Conservation (phyloP, 106 monocot species). For the Dendrobium huoshanense region DNA sequence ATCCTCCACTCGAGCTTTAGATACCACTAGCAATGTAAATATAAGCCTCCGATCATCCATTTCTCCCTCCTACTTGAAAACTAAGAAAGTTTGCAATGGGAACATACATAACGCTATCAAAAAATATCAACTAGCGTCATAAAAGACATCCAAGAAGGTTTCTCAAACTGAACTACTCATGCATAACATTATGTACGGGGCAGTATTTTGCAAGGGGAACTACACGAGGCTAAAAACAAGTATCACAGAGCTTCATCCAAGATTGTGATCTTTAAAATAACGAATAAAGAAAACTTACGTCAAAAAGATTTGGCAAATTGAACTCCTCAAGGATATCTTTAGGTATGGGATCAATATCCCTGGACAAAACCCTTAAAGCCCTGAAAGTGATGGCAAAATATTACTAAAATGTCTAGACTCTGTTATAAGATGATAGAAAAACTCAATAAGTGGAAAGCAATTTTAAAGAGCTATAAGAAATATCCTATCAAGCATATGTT, state of each 20-base stretch:
- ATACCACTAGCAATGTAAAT: not conserved
- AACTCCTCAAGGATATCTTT: slow-evolving; percentile 62
- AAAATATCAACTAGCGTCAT: not conserved
- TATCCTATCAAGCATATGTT: not conserved
- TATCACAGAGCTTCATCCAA: not conserved
- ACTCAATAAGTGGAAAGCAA: not conserved
- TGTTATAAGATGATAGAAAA: not conserved
- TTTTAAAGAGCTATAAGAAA: not conserved
- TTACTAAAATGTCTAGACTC: not conserved
- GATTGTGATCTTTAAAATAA: not conserved
- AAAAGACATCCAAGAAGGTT: not conserved
- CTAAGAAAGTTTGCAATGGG: not conserved
- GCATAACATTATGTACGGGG: not conserved
- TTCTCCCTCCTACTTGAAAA: not conserved
- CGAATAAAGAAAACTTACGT: slow-evolving; percentile 45
- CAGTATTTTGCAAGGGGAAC: not conserved
- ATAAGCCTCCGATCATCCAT: not conserved
- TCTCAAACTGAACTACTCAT: not conserved
- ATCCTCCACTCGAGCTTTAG: not conserved
- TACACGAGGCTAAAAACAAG: not conserved
- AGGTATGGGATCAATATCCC: slow-evolving; percentile 86
- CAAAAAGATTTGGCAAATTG: slow-evolving; percentile 62
- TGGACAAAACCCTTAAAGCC: slow-evolving; percentile 52
- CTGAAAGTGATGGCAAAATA: slow-evolving; percentile 25
- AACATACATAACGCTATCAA: not conserved